Percentiles rank a stretch among this genome's conserved stretches.
These are phyloP conservation scores for Fraxinus platypoda DNA, from an alignment of 305 asterid species.

Conservation along the genomic window DNA sequence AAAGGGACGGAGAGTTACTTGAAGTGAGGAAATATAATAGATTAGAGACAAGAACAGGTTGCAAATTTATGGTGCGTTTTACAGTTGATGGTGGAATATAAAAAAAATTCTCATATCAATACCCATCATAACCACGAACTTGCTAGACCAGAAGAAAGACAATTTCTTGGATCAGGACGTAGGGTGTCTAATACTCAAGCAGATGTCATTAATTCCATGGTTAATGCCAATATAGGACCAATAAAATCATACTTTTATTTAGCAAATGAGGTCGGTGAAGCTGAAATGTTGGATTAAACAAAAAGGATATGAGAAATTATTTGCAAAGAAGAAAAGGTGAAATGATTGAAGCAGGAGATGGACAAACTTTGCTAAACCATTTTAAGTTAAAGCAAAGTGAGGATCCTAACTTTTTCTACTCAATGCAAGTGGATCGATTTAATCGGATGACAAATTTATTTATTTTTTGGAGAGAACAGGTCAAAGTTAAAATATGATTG, in stretches of 20 bases:
- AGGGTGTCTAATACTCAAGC: neutral
- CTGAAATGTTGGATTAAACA: neutral
- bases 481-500: too few species aligned
- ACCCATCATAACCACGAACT: neutral
- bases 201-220: neutral
- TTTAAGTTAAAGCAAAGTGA: neutral
- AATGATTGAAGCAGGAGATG: neutral
- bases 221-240: neutral
- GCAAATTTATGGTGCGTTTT: neutral
- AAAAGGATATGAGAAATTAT: neutral
- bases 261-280: neutral
- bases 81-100: neutral
- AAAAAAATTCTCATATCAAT: neutral
- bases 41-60: neutral
- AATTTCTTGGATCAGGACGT: neutral
- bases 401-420: neutral
- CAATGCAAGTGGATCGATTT: neutral
- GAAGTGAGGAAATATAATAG: neutral
- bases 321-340: neutral
- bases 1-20: neutral
- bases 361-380: too few species aligned
- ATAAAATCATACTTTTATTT: neutral
- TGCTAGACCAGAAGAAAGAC: neutral
- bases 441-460: neutral
- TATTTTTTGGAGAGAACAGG: too few species aligned